These are phyloP conservation scores for Diatrype stigma DNA, from an alignment of 2,329 filamentous ascomycete species.

Conservation along the genomic window DNA sequence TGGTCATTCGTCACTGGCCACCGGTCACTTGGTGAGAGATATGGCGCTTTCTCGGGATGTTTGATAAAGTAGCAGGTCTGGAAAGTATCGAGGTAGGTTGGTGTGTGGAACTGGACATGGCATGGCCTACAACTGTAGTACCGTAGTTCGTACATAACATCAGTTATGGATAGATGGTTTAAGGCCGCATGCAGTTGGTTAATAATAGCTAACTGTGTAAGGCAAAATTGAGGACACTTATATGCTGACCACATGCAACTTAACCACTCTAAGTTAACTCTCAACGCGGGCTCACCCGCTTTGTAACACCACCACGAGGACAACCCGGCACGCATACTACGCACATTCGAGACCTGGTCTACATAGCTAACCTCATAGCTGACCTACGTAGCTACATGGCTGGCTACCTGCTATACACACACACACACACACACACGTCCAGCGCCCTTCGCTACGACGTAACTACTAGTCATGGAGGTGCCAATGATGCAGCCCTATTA, in stretches of 20 bases:
- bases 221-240: background rate
- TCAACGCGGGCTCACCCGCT: slow-evolving; percentile 1
- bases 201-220: background rate
- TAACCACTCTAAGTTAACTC: background rate
- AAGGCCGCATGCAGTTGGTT: background rate
- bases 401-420: background rate
- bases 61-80: background rate
- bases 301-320: slow-evolving; percentile 1
- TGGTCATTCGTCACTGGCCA: no score
- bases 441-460: background rate
- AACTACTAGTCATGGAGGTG: background rate
- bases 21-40: no score
- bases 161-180: background rate
- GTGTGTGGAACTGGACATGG: no score
- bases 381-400: background rate
- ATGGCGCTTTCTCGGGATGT: no score
- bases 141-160: no score
- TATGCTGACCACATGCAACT: background rate
- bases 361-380: no score
- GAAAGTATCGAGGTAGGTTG: background rate
- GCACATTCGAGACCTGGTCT: no score
- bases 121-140: no score
- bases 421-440: background rate
- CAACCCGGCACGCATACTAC: background rate
- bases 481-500: slow-evolving; percentile 1